Evolutionary conservation across 2,329 filamentous ascomycete genomes (phyloP).

Genomic region (Hypoxylon sp.): DNA sequence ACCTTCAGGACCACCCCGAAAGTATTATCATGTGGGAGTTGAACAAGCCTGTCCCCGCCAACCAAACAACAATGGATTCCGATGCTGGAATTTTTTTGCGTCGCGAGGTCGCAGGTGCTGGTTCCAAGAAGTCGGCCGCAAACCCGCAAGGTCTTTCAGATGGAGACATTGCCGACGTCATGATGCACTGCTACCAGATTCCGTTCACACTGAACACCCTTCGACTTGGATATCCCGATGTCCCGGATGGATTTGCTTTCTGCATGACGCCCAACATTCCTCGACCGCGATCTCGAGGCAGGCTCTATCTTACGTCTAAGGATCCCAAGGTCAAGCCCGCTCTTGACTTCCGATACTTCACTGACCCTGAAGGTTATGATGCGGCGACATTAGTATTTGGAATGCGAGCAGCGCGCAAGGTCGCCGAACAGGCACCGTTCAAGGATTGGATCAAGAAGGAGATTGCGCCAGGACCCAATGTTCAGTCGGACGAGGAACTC

Average conservation of each 20-base stretch:
- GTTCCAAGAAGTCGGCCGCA: conserved; percentile 58
- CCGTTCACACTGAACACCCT: conserved; percentile 88
- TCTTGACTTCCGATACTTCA: conserved; percentile 90
- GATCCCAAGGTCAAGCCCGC: conserved; percentile 82
- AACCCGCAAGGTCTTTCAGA: conserved; percentile 65
- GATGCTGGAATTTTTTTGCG: conserved; percentile 90
- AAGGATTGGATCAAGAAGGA: conserved; percentile 84
- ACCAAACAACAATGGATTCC: conserved; percentile 91
- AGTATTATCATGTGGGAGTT: conserved; percentile 77
- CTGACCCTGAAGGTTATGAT: conserved; percentile 85
- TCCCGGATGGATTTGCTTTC: conserved; percentile 79
- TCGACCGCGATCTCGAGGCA: conserved; percentile 79
- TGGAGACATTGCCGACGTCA: conserved; percentile 81
- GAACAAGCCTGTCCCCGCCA: conserved; percentile 76
- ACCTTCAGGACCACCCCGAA: conserved; percentile 68
- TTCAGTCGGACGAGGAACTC: conserved; percentile 81
- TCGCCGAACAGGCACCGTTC: conserved; percentile 80
- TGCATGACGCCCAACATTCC: conserved; percentile 95
- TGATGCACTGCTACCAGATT: conserved; percentile 98
- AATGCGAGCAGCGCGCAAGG: conserved; percentile 78
- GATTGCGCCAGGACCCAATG: conserved; percentile 76
- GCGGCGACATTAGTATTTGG: conserved; percentile 82
- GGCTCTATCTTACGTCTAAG: conserved; percentile 77
- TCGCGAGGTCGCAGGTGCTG: conserved; percentile 75
- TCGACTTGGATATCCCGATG: conserved; percentile 73